These are phyloP conservation scores for Colletotrichum sp. DNA, from an alignment of 2,329 filamentous ascomycete genomes.

Conservation along the genomic window DNA sequence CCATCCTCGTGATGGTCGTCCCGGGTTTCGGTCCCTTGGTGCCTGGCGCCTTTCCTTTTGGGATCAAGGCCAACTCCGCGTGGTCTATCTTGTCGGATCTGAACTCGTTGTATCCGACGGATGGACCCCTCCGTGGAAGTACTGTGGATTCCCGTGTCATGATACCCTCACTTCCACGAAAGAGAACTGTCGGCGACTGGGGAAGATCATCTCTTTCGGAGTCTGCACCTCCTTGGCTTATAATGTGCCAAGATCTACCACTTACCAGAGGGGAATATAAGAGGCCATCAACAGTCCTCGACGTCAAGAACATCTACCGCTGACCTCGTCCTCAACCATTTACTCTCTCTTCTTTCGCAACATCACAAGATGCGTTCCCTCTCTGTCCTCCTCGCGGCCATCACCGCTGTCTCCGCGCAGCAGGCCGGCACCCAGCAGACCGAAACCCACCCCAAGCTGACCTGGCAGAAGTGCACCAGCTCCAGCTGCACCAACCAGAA, in stretches of 20 bases:
- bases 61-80: background rate
- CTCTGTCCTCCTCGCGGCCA: background rate
- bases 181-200: background rate
- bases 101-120: background rate
- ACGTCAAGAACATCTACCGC: background rate
- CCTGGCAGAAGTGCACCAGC: conserved; percentile 29
- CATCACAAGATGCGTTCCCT: conserved; percentile 1
- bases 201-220: background rate
- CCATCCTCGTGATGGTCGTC: too few relatives aligned
- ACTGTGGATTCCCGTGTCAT: background rate
- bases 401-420: conserved; percentile 27
- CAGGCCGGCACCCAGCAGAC: conserved; percentile 25
- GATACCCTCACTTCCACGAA: background rate
- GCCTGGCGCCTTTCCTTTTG: background rate
- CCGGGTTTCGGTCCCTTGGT: background rate
- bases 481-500: conserved; percentile 40
- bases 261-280: background rate
- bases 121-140: background rate
- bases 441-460: conserved; percentile 28
- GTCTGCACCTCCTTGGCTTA: background rate
- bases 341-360: background rate
- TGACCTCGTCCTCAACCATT: background rate
- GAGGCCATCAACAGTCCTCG: background rate
- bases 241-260: background rate
- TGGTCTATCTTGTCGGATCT: background rate